Base-by-base conservation (phyloP, 345 rosid species). In the Cochlearia excelsa region DNA sequence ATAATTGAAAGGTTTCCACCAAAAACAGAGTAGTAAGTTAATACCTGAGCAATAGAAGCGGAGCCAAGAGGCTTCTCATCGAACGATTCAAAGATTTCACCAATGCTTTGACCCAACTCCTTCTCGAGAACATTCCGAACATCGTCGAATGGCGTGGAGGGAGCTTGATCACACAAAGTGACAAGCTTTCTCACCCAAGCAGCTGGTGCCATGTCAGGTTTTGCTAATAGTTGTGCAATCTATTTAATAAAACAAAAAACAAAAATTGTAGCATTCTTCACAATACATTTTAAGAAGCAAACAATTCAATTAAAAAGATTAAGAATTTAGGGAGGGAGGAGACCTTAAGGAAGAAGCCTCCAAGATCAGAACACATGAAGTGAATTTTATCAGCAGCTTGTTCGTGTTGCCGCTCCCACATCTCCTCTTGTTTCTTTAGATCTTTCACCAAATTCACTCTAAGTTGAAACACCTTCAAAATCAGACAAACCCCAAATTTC, bases 21-120 rank as follows among this genome's bases (percentile, higher is more conserved):
- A 59, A 35, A 35, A 28, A 16, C 23, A 16, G 23, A 16, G 23
- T 16, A 16, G 23, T 16, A 16, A 16, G 23, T 16, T 34, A 54
- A 37, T 82, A 84, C 97, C 99, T 89, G 97, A 26, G 97, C 95
- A 57, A 93, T 83, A 45, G 99, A 93, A 73, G 99, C 97, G 72
- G 99, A 93, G 29, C 97, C 99, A 54, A 93, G 77, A 69, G 99
- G 99, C 61, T 81, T 59, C 6, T 47, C 77, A 59, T 89, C 99
- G 78, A 88, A 81, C 42, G 82, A 73, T 42, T 93, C 95, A 61
- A 89, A 93, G 30, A 82, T 38, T 6, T 87, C 83, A 23, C 51
- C 70, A 1, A 78, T 42, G 65, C 73, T 74, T 69, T 42, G 73
- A 79, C 94, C 91, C n/a, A 93, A 70, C 57, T 93, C 97, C 61